Evolutionary conservation across 306 rosid genomes (phyloP).

Genomic region (Comarum palustre): DNA sequence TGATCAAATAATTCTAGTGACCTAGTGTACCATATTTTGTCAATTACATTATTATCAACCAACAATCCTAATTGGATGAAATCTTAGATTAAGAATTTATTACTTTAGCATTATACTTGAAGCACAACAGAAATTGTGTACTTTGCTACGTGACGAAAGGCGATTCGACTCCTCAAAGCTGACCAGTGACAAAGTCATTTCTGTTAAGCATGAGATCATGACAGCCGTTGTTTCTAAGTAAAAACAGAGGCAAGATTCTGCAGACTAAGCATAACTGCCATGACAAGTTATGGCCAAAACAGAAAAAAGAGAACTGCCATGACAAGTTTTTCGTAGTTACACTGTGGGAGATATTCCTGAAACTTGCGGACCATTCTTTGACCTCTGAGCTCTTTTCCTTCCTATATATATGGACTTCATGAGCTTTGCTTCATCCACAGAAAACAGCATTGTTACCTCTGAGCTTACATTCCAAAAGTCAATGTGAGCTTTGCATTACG

Average conservation of each 20-base stretch:
- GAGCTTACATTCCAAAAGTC: not conserved
- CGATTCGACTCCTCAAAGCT: too few species aligned
- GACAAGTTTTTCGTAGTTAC: too few species aligned
- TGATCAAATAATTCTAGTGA: not conserved
- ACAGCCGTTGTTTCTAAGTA: too few species aligned
- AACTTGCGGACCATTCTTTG: too few species aligned
- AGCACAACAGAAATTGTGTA: too few species aligned
- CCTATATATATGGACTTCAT: not conserved
- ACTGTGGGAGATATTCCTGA: not conserved
- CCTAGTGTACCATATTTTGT: not conserved
- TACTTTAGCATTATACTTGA: not conserved
- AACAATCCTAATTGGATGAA: not conserved
- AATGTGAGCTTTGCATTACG: not conserved
- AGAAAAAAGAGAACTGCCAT: not conserved
- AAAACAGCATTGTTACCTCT: not conserved
- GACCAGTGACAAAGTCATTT: too few species aligned
- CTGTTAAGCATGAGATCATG: too few species aligned
- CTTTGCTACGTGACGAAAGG: too few species aligned
- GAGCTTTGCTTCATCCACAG: not conserved
- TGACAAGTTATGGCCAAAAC: not conserved
- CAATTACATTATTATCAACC: not conserved
- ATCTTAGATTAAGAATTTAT: not conserved
- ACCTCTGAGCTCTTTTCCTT: not conserved
- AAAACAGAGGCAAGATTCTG: too few species aligned
- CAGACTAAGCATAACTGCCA: not conserved